Evolutionary conservation across 805 yeast species (phyloP).

Genomic region (Sporopachydermia lactativora): DNA sequence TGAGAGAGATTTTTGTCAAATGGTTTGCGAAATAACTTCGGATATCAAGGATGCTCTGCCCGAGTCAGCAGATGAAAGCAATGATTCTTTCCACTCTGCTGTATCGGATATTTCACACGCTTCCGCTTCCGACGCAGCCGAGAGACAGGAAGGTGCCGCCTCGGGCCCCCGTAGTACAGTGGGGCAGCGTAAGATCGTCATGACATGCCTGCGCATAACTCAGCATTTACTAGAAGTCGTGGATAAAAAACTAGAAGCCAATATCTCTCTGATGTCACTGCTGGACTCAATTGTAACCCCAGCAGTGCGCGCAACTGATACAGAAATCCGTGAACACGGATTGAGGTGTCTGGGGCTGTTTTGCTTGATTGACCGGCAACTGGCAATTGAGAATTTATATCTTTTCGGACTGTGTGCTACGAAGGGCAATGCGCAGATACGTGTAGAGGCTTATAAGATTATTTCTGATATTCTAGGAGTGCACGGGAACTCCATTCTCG

Average conservation of each 20-base stretch:
- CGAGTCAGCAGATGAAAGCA: conserved; percentile 23
- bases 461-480: conserved; percentile 68
- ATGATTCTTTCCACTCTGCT: conserved; percentile 35
- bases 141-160: conserved; percentile 9
- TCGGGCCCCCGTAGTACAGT: conserved; percentile 11
- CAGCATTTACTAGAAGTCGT: conserved; percentile 56
- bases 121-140: conserved; percentile 8
- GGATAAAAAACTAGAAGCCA: conserved; percentile 48
- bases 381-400: conserved; percentile 51
- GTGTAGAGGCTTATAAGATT: conserved; percentile 48
- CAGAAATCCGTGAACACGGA: conserved; percentile 48
- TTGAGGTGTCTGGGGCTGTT: conserved; percentile 67
- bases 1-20: conserved; percentile 73
- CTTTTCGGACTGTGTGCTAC: conserved; percentile 59
- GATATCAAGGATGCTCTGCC: conserved; percentile 61
- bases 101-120: conserved; percentile 23
- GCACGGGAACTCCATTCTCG: conserved; percentile 60
- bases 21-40: conserved; percentile 73
- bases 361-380: conserved; percentile 50
- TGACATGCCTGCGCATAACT: conserved; percentile 55
- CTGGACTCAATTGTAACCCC: conserved; percentile 69
- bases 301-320: conserved; percentile 48
- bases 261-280: conserved; percentile 51
- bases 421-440: conserved; percentile 48
- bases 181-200: conserved; percentile 5